phyloP scores from a whole-genome alignment of 345 rosid species.

The Ailanthus altissimus region DNA sequence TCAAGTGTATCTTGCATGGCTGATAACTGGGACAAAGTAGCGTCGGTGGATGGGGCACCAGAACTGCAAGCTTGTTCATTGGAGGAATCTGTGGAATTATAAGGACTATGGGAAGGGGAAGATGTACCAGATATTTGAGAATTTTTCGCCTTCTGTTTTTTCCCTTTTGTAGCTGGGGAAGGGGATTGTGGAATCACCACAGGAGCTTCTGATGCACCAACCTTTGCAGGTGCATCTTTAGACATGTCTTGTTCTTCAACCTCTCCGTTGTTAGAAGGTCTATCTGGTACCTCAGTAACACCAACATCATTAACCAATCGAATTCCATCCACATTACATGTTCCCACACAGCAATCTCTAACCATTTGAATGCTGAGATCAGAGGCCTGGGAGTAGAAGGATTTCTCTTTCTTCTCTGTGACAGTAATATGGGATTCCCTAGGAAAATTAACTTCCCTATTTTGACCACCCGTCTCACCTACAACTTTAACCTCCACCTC shows the following conservation, averaged over 20 bases:
- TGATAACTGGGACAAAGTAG: slow-evolving; percentile 42
- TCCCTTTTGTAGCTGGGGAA: slow-evolving; percentile 50
- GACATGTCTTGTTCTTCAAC: slow-evolving; percentile 37
- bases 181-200: slow-evolving; percentile 31
- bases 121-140: slow-evolving; percentile 48
- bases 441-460: slow-evolving; percentile 36
- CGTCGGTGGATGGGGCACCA: slow-evolving; percentile 40
- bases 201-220: slow-evolving; percentile 36
- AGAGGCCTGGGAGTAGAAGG: slow-evolving; percentile 67
- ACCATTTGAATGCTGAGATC: slow-evolving; percentile 63
- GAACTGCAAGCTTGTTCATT: slow-evolving; percentile 51
- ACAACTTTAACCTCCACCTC: slow-evolving; percentile 60
- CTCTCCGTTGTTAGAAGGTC: slow-evolving; percentile 30
- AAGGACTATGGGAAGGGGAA: slow-evolving; percentile 50
- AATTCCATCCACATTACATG: slow-evolving; percentile 38
- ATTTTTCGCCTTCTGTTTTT: slow-evolving; percentile 52
- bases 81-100: slow-evolving; percentile 61
- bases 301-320: slow-evolving; percentile 32
- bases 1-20: slow-evolving; percentile 57
- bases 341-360: slow-evolving; percentile 45
- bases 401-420: slow-evolving; percentile 53
- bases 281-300: slow-evolving; percentile 33
- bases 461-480: slow-evolving; percentile 47
- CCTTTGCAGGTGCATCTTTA: slow-evolving; percentile 38
- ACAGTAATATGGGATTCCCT: slow-evolving; percentile 35